Conservation (phyloP, 2,329 filamentous ascomycete species). For the Ophiostoma perfectum region DNA sequence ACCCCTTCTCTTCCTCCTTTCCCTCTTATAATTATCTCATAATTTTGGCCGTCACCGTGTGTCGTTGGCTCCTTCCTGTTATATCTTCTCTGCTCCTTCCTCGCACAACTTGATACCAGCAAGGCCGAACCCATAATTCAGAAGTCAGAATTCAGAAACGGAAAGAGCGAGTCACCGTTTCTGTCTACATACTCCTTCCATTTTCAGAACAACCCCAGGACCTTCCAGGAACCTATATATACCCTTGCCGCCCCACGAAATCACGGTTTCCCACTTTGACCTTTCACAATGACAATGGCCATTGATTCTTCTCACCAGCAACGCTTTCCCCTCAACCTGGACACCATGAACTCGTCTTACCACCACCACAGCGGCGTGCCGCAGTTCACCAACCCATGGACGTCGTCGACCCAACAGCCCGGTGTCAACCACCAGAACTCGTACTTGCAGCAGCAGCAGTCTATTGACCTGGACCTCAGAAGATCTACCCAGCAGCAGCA, state of each 20-base stretch:
- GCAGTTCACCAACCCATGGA: slow-evolving; percentile 90
- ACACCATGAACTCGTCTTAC: slow-evolving; percentile 66
- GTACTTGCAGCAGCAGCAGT: slow-evolving; percentile 34
- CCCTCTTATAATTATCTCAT: background rate
- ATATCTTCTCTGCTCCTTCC: background rate
- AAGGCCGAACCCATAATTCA: background rate
- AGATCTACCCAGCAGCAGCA: slow-evolving; percentile 19
- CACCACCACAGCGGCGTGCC: slow-evolving; percentile 45
- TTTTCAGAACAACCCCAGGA: background rate
- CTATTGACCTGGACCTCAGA: slow-evolving; percentile 13
- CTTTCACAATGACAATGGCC: slow-evolving; percentile 83
- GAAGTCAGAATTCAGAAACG: background rate
- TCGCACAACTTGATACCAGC: background rate
- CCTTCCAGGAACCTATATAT: background rate
- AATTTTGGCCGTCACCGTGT: background rate
- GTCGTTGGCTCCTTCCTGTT: background rate
- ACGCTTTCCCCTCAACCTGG: slow-evolving; percentile 73
- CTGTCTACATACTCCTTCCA: background rate
- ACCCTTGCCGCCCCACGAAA: background rate
- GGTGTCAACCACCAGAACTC: slow-evolving; percentile 42
- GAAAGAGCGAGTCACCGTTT: background rate
- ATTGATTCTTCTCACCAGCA: slow-evolving; percentile 76
- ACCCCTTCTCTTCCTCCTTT: background rate
- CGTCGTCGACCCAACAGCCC: slow-evolving; percentile 49
- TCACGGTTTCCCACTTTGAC: background rate